These are phyloP conservation scores for Cyclotella baltica DNA, from an alignment of 108 stramenopile genomes.

Conservation along the genomic window DNA sequence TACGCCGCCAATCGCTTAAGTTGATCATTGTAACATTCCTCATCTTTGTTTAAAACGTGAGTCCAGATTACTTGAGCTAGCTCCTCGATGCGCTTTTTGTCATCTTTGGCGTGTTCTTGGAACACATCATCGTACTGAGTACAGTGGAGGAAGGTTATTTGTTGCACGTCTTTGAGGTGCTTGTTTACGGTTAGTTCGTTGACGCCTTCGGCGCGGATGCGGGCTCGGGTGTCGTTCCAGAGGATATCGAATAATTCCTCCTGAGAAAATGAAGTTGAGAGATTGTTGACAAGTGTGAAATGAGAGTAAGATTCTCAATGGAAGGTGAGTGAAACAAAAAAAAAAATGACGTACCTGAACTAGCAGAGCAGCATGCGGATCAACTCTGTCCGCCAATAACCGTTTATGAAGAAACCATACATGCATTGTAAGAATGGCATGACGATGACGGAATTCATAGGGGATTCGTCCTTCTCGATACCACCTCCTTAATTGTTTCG, in stretches of 20 bases:
- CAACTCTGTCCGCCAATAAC: slow-evolving; percentile 62
- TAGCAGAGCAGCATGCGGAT: slow-evolving; percentile 58
- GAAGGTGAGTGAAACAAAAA: neutral
- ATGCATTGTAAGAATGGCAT: slow-evolving; percentile 88
- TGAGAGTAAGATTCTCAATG: slow-evolving; percentile 1
- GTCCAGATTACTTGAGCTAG: slow-evolving; percentile 61
- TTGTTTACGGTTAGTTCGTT: slow-evolving; percentile 85
- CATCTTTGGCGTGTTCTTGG: slow-evolving; percentile 71
- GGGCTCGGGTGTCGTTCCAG: slow-evolving; percentile 84
- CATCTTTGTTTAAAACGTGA: slow-evolving; percentile 58
- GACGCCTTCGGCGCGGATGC: slow-evolving; percentile 84
- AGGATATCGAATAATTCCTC: slow-evolving; percentile 93
- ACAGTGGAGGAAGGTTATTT: slow-evolving; percentile 81
- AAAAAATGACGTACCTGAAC: slow-evolving; percentile 36
- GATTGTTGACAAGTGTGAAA: neutral
- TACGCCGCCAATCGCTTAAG: slow-evolving; percentile 80
- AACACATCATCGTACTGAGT: slow-evolving; percentile 89
- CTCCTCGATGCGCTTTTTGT: slow-evolving; percentile 67
- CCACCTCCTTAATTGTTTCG: slow-evolving; percentile 59
- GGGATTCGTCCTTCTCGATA: slow-evolving; percentile 76
- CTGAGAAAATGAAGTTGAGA: too few species aligned
- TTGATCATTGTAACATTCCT: slow-evolving; percentile 65
- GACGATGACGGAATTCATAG: slow-evolving; percentile 84
- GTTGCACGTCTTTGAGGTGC: slow-evolving; percentile 88
- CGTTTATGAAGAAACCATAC: slow-evolving; percentile 92